A percentile compares a stretch with the other conserved stretches of the same genome.
phyloP scores from a whole-genome alignment of 257 asterid genomes.

The Eustoma russellianum region DNA sequence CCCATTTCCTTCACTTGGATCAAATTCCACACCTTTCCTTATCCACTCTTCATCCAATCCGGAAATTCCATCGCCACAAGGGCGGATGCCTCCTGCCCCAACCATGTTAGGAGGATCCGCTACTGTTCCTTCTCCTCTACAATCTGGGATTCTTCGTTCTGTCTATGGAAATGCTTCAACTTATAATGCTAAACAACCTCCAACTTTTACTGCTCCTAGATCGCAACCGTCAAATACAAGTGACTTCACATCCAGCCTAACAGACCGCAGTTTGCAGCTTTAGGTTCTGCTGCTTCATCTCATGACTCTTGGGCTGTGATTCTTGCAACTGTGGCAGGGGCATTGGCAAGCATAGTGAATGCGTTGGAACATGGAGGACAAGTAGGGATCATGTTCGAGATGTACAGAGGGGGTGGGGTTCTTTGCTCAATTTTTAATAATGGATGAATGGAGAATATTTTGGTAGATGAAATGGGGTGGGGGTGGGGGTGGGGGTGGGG shows the following conservation, averaged over 20 bases:
- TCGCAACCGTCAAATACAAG: slow-evolving; percentile 53
- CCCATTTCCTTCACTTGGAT: slow-evolving; percentile 17
- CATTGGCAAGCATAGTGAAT: too few relatives aligned
- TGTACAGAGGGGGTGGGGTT: too few relatives aligned
- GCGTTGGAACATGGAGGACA: too few relatives aligned
- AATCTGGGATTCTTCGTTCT: slow-evolving; percentile 25
- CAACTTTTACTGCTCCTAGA: slow-evolving; percentile 30
- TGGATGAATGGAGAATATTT: too few relatives aligned
- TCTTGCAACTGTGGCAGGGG: too few relatives aligned
- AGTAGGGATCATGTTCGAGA: too few relatives aligned
- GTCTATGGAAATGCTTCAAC: slow-evolving; percentile 26
- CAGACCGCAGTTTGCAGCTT: slow-evolving; percentile 40
- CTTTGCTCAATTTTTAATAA: too few relatives aligned
- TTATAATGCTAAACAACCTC: slow-evolving; percentile 30
- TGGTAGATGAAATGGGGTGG: too few relatives aligned
- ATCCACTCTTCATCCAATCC: slow-evolving; percentile 10
- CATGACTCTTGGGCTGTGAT: too few relatives aligned
- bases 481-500: too few relatives aligned
- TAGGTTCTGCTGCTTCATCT: too few relatives aligned
- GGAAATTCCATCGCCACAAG: slow-evolving; percentile 23
- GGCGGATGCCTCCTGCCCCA: slow-evolving; percentile 19
- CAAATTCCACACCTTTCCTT: slow-evolving; percentile 14
- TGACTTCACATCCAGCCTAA: slow-evolving; percentile 82
- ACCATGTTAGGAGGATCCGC: slow-evolving; percentile 17
- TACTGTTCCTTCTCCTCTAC: slow-evolving; percentile 21